Percentiles rank a stretch among this genome's conserved stretches.
Evolutionary conservation across 306 rosid genomes (phyloP).

Genomic region (Fragaria ananassa): DNA sequence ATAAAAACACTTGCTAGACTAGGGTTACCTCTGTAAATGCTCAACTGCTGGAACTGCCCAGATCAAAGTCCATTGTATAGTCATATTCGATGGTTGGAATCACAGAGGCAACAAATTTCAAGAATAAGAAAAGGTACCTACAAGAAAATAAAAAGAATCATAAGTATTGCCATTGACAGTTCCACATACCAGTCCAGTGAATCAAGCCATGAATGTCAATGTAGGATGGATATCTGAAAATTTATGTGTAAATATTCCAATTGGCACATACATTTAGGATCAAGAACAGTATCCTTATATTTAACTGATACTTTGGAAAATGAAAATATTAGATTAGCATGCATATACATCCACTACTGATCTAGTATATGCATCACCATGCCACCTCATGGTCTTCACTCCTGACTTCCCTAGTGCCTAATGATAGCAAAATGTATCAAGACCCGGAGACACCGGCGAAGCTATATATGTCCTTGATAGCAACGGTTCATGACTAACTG

Average conservation of each 20-base stretch:
- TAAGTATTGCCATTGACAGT: background rate
- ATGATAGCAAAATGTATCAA: background rate
- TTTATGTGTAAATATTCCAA: background rate
- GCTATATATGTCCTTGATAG: background rate
- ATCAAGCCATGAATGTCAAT: background rate
- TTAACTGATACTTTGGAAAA: background rate
- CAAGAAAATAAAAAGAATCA: background rate
- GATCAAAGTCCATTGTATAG: slow-evolving; percentile 96
- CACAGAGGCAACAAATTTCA: slow-evolving; percentile 95
- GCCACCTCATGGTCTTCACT: background rate
- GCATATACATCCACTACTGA: background rate
- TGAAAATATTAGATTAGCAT: background rate
- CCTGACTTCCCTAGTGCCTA: background rate
- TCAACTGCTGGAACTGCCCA: slow-evolving; percentile 84
- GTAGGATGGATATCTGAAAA: background rate
- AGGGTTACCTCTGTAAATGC: slow-evolving; percentile 29
- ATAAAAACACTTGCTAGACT: background rate
- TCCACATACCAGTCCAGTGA: background rate
- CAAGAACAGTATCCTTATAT: no score
- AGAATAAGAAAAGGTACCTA: slow-evolving; percentile 92
- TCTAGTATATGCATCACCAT: background rate
- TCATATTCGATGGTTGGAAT: slow-evolving; percentile 96
- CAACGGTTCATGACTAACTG: background rate
- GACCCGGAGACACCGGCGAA: no score
- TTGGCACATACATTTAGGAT: background rate